Conservation (phyloP, 1,139 yeast species). For the Sugiyamaella neomexicana region DNA sequence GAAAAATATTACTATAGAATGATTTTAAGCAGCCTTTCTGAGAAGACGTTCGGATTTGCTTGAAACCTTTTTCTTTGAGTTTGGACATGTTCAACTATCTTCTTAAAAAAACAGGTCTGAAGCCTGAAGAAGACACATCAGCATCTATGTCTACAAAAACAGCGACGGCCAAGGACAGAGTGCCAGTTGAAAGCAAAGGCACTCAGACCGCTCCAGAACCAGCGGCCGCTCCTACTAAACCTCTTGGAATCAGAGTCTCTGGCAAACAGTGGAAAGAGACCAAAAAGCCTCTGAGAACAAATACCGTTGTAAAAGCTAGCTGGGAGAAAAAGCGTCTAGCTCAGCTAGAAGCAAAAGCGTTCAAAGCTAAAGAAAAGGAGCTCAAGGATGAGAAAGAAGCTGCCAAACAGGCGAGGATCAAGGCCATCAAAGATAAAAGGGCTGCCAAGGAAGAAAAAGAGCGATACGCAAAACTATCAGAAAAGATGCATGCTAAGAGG, state of each 20-base stretch:
- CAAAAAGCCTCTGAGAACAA: conserved; percentile 39
- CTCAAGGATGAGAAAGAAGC: conserved; percentile 42
- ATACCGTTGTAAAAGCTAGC: conserved; percentile 34
- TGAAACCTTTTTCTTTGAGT: neutral
- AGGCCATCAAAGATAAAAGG: conserved; percentile 40
- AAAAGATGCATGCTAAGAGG: conserved; percentile 45
- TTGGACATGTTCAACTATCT: conserved; percentile 23
- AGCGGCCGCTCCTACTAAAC: conserved; percentile 7
- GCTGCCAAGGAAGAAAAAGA: conserved; percentile 46
- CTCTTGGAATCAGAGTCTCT: conserved; percentile 28
- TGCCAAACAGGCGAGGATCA: conserved; percentile 35
- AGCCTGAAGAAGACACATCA: conserved; percentile 7
- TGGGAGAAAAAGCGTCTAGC: conserved; percentile 42
- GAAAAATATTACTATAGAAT: neutral
- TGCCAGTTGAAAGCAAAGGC: conserved; percentile 2
- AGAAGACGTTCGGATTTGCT: neutral
- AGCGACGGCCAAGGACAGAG: neutral
- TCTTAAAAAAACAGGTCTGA: conserved; percentile 25
- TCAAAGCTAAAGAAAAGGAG: conserved; percentile 41
- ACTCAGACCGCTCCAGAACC: conserved; percentile 3
- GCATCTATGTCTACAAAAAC: neutral
- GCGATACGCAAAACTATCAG: conserved; percentile 43
- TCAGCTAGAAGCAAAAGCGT: conserved; percentile 33
- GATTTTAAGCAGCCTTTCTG: neutral
- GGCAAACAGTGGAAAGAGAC: conserved; percentile 42